Evolutionary conservation across 805 yeast species (phyloP), one percentile per base, ranked within the genome.

Genomic region (Scheffersomyces stipitis): DNA sequence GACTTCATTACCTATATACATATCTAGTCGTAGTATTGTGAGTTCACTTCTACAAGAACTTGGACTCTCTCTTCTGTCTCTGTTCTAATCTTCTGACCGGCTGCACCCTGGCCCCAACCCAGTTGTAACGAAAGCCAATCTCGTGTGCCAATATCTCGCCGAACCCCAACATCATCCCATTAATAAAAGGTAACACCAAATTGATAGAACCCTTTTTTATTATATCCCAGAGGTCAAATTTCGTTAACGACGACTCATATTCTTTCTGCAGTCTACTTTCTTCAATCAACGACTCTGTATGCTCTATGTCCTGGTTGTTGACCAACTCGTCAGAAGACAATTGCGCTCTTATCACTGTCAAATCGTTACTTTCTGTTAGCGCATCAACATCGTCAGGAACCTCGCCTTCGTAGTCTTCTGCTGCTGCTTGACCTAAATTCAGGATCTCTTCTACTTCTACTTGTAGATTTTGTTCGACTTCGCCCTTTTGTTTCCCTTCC

Each of bases 101-200:
- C 34, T 62, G 58, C 34, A 79, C 88, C 52, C 72, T 74, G 10
- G 89, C 89, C 4, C 84, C 88, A 15, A 70, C 54, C 86, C 93
- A 85, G 30, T 86, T 81, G 63, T 78, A 82, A 32, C 73, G 71
- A 67, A 86, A 86, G 4, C 96, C 95, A 28, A 91, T 64, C 53
- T 91, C 97, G 57, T 90, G 96, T 6, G 98, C 98, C 40, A 87
- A 67, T 15, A 91, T 81, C 66, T 91, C 98, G 2, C 98, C 98
- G 58, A 91, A 88, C 0, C 98, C 98, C 34, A 91, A 74, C 96
- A 90, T 90, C 62, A 91, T 69, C 6, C 98, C 98, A 52, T 91
- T 91, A 48, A 91, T 70, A 52, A 91, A 89, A 2, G 98, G 98
- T 31, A 91, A 64, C 1, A 89, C 56, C 48, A 91, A 62, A 49